Base-by-base conservation (phyloP, 192 early-diverging fungal genomes). In the Linnemannia exigua region DNA sequence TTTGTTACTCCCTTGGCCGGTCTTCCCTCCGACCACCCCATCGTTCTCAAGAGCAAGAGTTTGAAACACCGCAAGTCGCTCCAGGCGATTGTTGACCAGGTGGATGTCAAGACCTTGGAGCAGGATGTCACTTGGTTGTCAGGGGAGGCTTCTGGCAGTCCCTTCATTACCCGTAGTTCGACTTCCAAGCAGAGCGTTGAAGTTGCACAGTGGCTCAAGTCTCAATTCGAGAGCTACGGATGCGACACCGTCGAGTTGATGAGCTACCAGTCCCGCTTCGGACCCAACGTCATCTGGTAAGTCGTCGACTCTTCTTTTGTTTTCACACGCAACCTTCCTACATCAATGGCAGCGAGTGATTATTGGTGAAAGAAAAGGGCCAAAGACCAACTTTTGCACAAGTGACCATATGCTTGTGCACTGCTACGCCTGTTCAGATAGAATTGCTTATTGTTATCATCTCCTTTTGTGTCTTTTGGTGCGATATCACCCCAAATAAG, bases 261-360 rank as follows among this genome's bases (percentile, higher is more conserved):
- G 80, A 37, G 20, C 16, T 89, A 87, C 47, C 76, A 69, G 41
- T 28, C 70, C 41, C 77, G 76, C 33, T 89, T 88, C 70, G 83
- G 84, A 63, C 88, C 88, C 51, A 89, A 89, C n/a, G 88, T 89
- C 50, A 78, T 89, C 74, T 89, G 88, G 88, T 87, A 79, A 68
- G 88, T 63, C 15, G 36, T 46, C 38, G 0, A 31, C 1, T 61
- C 47, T 37, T 12, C 25, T 11, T 3, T 68, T 38, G 67, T 16
- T 68, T 4, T 68, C 8, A 17, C 8, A 3, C 12, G 52, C 19
- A 22, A 54, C n/a, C n/a, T n/a, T n/a, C n/a, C n/a, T n/a, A n/a
- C n/a, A n/a, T n/a, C n/a, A 54, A 22, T 8, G 52, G 6, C 4
- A n/a, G 52, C 5, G 19, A 20, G 22, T 4, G 4, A 54, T 25